Percentiles rank a stretch among this genome's conserved stretches.
These are phyloP conservation scores for Cystofilobasidium macerans DNA, from an alignment of 768 basidiomycete genomes.

Conservation along the genomic window DNA sequence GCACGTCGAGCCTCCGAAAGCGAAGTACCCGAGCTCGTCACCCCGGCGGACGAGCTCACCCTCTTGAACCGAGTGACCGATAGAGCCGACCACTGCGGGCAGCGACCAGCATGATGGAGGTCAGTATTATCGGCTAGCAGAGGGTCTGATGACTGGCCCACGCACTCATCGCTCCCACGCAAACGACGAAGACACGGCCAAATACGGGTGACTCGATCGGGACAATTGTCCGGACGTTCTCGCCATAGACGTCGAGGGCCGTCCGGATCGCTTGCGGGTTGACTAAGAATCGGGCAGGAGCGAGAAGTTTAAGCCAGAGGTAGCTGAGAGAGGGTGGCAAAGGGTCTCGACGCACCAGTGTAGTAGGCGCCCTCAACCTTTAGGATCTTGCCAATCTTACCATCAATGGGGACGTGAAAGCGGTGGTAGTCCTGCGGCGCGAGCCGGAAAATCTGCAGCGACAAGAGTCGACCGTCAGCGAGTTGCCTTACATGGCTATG, in stretches of 20 bases:
- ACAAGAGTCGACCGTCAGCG: not conserved
- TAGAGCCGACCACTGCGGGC: conserved; percentile 57
- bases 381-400: conserved; percentile 67
- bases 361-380: conserved; percentile 86
- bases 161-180: conserved; percentile 38
- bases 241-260: conserved; percentile 40
- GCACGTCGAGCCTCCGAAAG: conserved; percentile 89
- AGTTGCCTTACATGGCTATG: no score
- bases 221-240: conserved; percentile 84
- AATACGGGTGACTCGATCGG: conserved; percentile 82
- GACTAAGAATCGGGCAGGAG: conserved; percentile 44
- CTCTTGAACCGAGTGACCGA: conserved; percentile 72
- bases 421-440: conserved; percentile 93
- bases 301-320: not conserved
- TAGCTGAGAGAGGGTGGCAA: not conserved
- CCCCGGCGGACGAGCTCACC: conserved; percentile 70
- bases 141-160: not conserved
- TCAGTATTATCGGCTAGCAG: no score
- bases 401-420: conserved; percentile 69
- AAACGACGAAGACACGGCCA: conserved; percentile 79
- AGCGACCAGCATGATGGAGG: no score
- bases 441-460: conserved; percentile 37
- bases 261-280: conserved; percentile 94
- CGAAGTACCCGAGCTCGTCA: conserved; percentile 87
- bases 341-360: conserved; percentile 43